These are phyloP conservation scores for Penicillium roqueforti DNA, from an alignment of 495 filamentous ascomycete genomes.

Conservation along the genomic window DNA sequence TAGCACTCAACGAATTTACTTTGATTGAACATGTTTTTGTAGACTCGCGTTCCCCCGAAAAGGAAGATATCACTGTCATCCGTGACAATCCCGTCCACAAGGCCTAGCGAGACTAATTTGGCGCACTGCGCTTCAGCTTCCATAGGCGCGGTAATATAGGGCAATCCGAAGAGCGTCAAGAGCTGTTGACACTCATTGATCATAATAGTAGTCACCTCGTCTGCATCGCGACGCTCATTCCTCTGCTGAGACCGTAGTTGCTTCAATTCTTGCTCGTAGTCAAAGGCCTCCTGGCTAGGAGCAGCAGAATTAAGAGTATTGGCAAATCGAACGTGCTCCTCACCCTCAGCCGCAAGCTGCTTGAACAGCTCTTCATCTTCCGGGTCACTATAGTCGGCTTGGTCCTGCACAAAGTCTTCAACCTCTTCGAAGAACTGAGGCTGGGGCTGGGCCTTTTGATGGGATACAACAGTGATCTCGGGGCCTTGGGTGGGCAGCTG, in stretches of 20 bases:
- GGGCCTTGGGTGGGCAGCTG: constrained; percentile 4
- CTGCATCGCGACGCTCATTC: constrained; percentile 90
- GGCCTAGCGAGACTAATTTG: constrained; percentile 74
- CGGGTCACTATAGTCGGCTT: constrained; percentile 67
- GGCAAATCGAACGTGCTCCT: constrained; percentile 90
- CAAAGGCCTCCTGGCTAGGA: constrained; percentile 57
- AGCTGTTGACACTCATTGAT: constrained; percentile 91
- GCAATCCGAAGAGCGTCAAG: constrained; percentile 83
- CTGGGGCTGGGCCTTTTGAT: constrained; percentile 1
- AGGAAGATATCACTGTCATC: constrained; percentile 97
- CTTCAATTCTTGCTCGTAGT: constrained; percentile 83
- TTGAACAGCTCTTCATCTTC: constrained; percentile 86
- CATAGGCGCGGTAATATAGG: constrained; percentile 97
- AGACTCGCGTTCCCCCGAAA: constrained; percentile 91
- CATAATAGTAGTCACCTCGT: constrained; percentile 94
- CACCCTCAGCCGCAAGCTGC: constrained; percentile 80
- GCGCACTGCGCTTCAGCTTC: constrained; percentile 98
- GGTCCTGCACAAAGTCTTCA: constrained; percentile 32
- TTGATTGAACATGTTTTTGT: constrained; percentile 99
- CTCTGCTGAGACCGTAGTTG: constrained; percentile 88
- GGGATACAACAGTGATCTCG: constrained; percentile 22
- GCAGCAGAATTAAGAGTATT: constrained; percentile 69
- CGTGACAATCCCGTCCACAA: constrained; percentile 98
- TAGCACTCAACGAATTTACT: constrained; percentile 98
- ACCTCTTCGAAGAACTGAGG: constrained; percentile 18